Conservation (phyloP, 768 basidiomycete species). For the Trametes elegans region DNA sequence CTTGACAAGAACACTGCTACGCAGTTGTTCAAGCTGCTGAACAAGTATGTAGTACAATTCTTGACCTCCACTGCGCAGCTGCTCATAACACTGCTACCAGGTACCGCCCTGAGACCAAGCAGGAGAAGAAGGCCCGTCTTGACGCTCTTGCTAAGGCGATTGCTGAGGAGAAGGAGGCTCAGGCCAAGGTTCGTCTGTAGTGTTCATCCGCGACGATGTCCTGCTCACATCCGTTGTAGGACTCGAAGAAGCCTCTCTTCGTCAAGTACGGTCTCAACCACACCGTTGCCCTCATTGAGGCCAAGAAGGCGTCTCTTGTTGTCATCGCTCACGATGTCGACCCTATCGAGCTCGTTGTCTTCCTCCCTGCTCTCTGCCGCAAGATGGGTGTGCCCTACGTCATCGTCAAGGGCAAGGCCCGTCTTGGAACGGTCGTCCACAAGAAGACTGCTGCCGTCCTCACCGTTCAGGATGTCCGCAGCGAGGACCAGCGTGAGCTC, state of each 20-base stretch:
- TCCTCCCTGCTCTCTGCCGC: slow-evolving; percentile 95
- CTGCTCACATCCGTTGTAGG: slow-evolving; percentile 37
- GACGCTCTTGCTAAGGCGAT: slow-evolving; percentile 70
- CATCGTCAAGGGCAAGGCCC: slow-evolving; percentile 97
- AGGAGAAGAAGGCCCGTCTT: slow-evolving; percentile 96
- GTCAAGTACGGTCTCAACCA: slow-evolving; percentile 98
- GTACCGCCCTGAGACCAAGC: slow-evolving; percentile 90
- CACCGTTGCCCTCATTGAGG: slow-evolving; percentile 91
- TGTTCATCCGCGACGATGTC: not conserved
- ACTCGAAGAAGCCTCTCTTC: slow-evolving; percentile 92
- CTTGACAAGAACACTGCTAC: slow-evolving; percentile 99
- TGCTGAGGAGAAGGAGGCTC: slow-evolving; percentile 75
- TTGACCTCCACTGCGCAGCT: not conserved
- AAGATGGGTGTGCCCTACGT: slow-evolving; percentile 99
- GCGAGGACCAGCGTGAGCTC: slow-evolving; percentile 91
- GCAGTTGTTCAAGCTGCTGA: slow-evolving; percentile 95
- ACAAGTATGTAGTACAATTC: slow-evolving; percentile 60
- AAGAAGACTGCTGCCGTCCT: slow-evolving; percentile 97
- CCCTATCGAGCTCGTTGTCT: slow-evolving; percentile 98
- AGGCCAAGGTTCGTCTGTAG: slow-evolving; percentile 41
- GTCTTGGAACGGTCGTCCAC: slow-evolving; percentile 96
- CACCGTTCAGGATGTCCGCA: slow-evolving; percentile 90
- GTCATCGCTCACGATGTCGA: slow-evolving; percentile 98
- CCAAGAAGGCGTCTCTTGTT: slow-evolving; percentile 95
- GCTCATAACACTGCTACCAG: slow-evolving; percentile 15